These are phyloP conservation scores for Fusarium paranaense DNA, from an alignment of 2,329 filamentous ascomycete species.

Conservation along the genomic window DNA sequence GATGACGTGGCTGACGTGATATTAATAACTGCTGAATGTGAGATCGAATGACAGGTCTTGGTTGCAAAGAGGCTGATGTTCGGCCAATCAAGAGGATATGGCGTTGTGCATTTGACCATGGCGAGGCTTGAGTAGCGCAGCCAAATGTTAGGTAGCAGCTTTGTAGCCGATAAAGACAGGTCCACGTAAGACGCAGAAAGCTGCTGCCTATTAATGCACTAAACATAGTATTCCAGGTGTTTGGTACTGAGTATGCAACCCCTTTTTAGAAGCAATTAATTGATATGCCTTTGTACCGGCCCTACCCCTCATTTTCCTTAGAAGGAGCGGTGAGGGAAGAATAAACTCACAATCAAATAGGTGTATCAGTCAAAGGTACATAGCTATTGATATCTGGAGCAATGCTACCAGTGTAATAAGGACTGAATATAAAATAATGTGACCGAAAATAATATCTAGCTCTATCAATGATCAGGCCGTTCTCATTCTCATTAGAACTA, in stretches of 20 bases:
- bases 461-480: background rate
- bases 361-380: rapidly evolving
- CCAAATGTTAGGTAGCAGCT: background rate
- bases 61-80: too few species aligned
- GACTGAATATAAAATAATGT: background rate
- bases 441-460: background rate
- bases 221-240: background rate
- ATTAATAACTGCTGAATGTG: background rate
- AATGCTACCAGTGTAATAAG: background rate
- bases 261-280: background rate
- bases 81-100: background rate
- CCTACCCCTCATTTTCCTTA: background rate
- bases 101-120: background rate
- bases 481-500: background rate
- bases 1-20: conserved; percentile 13
- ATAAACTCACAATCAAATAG: background rate
- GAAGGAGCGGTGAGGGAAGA: background rate
- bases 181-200: background rate
- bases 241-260: too few species aligned
- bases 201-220: background rate
- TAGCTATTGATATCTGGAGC: background rate
- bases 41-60: background rate
- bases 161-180: background rate
- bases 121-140: background rate
- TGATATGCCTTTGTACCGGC: background rate